Percentiles rank a stretch among this genome's conserved stretches.
Evolutionary conservation across 345 rosid genomes (phyloP).

Genomic region (Lenwebbia sp.): DNA sequence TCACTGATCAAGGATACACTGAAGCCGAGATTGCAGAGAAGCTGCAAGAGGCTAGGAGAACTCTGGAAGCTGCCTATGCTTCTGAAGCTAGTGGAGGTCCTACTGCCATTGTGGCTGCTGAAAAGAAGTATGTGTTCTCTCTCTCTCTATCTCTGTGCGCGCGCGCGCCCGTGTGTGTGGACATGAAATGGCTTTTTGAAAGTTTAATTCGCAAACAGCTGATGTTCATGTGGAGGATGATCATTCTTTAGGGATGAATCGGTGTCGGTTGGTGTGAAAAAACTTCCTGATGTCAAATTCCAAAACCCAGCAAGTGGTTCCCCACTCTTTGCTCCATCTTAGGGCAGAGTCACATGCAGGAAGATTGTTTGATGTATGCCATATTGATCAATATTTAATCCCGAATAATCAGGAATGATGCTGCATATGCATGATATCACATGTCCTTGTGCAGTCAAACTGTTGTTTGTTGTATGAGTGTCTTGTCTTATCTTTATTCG

Average conservation of each 20-base stretch:
- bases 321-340: neutral
- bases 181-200: neutral
- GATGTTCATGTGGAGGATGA: neutral
- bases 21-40: conserved; percentile 76
- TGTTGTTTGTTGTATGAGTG: neutral
- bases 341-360: neutral
- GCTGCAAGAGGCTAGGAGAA: conserved; percentile 64
- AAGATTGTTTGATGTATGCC: neutral
- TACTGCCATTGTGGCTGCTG: conserved; percentile 8
- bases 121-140: conserved; percentile 16
- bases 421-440: neutral
- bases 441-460: neutral
- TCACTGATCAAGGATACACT: conserved; percentile 65
- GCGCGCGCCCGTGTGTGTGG: neutral
- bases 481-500: neutral
- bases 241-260: neutral
- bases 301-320: neutral
- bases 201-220: neutral
- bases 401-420: neutral
- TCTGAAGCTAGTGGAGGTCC: conserved; percentile 27
- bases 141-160: neutral
- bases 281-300: neutral
- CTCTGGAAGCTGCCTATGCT: conserved; percentile 49
- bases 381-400: neutral
- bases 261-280: neutral